phyloP scores from a whole-genome alignment of 768 basidiomycete species.

The Hirschioporus abietinus region DNA sequence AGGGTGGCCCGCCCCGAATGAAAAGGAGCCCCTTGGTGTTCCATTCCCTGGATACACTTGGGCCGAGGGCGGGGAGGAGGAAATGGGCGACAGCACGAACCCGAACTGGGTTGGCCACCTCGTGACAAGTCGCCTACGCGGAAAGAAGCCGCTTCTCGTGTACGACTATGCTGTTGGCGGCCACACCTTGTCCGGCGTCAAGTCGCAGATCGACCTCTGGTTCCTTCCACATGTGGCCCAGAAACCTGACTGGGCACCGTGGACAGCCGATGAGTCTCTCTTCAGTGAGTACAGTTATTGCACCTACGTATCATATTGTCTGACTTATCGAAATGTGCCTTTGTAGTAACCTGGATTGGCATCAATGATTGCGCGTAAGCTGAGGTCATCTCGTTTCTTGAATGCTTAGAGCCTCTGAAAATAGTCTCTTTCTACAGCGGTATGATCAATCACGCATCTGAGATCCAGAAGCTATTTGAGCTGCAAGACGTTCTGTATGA shows the following conservation, averaged over 20 bases:
- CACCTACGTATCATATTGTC: background rate
- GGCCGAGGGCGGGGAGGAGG: slow-evolving; percentile 32
- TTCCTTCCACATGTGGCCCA: slow-evolving; percentile 25
- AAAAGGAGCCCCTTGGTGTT: slow-evolving; percentile 42
- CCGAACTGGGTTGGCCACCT: slow-evolving; percentile 65
- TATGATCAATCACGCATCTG: slow-evolving; percentile 2
- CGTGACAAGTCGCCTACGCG: slow-evolving; percentile 25
- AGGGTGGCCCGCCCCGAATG: slow-evolving; percentile 25
- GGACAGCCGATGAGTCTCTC: slow-evolving; percentile 37
- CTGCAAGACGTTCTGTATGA: slow-evolving; percentile 19
- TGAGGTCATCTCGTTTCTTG: background rate
- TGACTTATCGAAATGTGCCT: background rate
- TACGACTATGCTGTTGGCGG: slow-evolving; percentile 58
- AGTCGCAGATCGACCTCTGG: slow-evolving; percentile 30
- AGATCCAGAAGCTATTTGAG: slow-evolving; percentile 32
- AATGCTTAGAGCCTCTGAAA: background rate
- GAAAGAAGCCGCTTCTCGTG: slow-evolving; percentile 34
- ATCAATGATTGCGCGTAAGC: slow-evolving; percentile 61
- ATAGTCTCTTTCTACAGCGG: background rate
- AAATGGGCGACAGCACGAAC: background rate
- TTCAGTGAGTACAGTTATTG: slow-evolving; percentile 47
- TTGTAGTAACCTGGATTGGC: slow-evolving; percentile 56
- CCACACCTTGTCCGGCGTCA: slow-evolving; percentile 36
- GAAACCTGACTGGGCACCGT: slow-evolving; percentile 33
- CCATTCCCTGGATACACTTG: slow-evolving; percentile 46